A percentile compares a stretch with the other conserved stretches of the same genome.
These are phyloP conservation scores for Schizosaccharomyces pombe DNA, from an alignment of 805 yeast genomes.

Conservation along the genomic window DNA sequence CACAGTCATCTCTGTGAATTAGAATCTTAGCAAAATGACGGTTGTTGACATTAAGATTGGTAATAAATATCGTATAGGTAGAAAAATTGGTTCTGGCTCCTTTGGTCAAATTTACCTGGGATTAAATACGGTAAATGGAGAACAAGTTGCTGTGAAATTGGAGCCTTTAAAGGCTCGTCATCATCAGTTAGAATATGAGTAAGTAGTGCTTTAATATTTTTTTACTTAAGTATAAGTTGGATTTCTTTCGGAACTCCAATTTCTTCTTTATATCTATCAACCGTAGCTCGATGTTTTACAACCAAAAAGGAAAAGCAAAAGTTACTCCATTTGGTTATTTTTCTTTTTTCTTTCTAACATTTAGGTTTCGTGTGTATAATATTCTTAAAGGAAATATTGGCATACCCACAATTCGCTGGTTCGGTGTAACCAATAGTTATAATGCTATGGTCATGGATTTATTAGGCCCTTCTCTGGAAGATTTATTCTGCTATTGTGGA, in stretches of 20 bases:
- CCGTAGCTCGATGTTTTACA: too few relatives aligned
- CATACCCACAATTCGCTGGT: conserved; percentile 90
- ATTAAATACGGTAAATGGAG: conserved; percentile 82
- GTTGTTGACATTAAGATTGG: conserved; percentile 21
- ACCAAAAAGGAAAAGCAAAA: too few relatives aligned
- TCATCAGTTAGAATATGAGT: conserved; percentile 92
- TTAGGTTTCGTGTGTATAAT: conserved; percentile 71
- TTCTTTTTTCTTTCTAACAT: too few relatives aligned
- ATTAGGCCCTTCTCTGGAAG: conserved; percentile 86
- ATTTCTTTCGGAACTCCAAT: too few relatives aligned
- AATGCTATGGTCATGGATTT: conserved; percentile 93
- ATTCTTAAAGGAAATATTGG: conserved; percentile 92
- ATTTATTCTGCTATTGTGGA: conserved; percentile 84
- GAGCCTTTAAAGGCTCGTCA: conserved; percentile 80
- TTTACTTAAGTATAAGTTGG: too few relatives aligned
- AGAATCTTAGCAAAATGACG: background rate
- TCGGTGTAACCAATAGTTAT: conserved; percentile 87
- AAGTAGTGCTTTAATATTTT: too few relatives aligned
- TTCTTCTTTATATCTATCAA: too few relatives aligned
- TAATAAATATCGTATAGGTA: conserved; percentile 76
- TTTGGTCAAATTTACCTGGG: conserved; percentile 84
- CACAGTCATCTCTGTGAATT: background rate
- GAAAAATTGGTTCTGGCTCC: conserved; percentile 91
- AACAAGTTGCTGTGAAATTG: conserved; percentile 88
- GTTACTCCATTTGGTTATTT: too few relatives aligned